These are phyloP conservation scores for Cryptosporidium felis DNA, from an alignment of 169 alveolate genomes.

Conservation along the genomic window DNA sequence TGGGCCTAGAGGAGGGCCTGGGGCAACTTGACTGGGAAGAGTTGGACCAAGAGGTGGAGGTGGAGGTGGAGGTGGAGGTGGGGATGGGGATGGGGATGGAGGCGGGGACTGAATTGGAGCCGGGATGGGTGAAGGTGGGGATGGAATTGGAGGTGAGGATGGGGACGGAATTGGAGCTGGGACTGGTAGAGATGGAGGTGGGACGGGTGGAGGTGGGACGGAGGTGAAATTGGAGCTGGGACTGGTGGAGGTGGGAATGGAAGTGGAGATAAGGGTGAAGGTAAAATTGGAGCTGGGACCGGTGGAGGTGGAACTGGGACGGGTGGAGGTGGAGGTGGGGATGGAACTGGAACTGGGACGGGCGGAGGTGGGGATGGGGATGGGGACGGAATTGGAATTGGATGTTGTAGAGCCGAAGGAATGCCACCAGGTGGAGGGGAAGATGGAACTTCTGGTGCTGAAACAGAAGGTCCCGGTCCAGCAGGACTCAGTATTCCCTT, in stretches of 20 bases:
- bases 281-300: slow-evolving; percentile 14
- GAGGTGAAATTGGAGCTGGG: slow-evolving; percentile 20
- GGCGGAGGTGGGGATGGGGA: background rate
- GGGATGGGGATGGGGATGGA: background rate
- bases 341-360: background rate
- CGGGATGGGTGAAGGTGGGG: background rate
- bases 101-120: background rate
- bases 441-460: background rate
- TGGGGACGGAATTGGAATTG: background rate
- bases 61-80: background rate
- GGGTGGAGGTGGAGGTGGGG: background rate
- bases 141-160: background rate
- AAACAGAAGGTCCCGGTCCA: background rate
- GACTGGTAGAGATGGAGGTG: background rate
- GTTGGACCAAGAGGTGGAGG: background rate
- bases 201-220: background rate
- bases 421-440: no score
- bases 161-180: background rate
- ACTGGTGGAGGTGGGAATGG: slow-evolving; percentile 49
- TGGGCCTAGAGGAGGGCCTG: background rate
- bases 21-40: background rate
- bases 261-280: background rate
- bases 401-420: background rate
- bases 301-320: slow-evolving; percentile 55
- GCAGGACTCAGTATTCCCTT: background rate